Evolutionary conservation across 306 rosid species (phyloP).

Genomic region (Amphicarpaea edgeworthii): DNA sequence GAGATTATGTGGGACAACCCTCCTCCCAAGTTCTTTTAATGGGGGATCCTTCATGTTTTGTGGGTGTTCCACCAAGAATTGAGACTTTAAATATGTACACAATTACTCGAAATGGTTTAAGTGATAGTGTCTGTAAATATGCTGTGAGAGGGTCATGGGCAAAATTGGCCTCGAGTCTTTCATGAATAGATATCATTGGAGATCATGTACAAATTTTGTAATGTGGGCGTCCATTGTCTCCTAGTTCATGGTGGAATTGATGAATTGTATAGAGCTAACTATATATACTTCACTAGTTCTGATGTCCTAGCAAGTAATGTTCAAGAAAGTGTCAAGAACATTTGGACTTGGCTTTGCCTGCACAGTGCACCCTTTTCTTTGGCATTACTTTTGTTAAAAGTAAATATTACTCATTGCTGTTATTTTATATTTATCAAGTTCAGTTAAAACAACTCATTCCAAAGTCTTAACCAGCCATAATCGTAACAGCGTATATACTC

Average conservation of each 20-base stretch:
- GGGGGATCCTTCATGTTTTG: conserved; percentile 25
- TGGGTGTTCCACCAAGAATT: conserved; percentile 10
- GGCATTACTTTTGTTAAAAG: background rate
- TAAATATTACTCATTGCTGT: background rate
- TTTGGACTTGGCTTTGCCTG: conserved; percentile 1
- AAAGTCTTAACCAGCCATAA: background rate
- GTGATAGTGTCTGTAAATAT: conserved; percentile 45
- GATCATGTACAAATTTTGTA: conserved; percentile 26
- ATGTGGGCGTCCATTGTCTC: conserved; percentile 23
- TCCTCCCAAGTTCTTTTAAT: background rate
- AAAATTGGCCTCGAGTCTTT: conserved; percentile 35
- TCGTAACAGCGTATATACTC: background rate
- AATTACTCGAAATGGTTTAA: conserved; percentile 33
- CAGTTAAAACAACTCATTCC: background rate
- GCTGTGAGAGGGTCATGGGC: conserved; percentile 1
- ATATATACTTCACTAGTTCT: background rate
- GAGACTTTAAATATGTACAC: conserved; percentile 26
- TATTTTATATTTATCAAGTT: background rate
- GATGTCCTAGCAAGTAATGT: conserved; percentile 12
- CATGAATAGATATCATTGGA: conserved; percentile 31
- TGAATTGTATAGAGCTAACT: conserved; percentile 39
- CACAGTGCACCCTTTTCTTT: background rate
- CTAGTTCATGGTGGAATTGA: conserved; percentile 34
- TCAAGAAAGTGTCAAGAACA: conserved; percentile 13
- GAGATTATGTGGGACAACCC: conserved; percentile 12